Base-by-base conservation (phyloP, 1,284 basidiomycete species). In the Sphaerobolus stellatus region DNA sequence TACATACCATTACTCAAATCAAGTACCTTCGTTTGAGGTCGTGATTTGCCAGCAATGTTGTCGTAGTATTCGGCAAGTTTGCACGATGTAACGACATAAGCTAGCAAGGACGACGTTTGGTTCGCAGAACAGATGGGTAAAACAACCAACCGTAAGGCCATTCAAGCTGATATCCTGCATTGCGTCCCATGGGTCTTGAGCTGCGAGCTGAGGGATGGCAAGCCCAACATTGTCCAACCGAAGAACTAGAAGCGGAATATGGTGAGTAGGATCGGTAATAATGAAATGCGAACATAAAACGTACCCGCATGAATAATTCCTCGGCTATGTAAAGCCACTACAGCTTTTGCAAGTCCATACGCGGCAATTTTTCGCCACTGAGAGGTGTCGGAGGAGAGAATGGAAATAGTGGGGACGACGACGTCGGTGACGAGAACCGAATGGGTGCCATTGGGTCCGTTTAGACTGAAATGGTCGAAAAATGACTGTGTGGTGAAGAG, bases 111-210 rank as follows among this genome's bases (percentile, higher is more conserved):
- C 13, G 33, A 36, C 18, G 33, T 36, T 36, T 36, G 33, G 67
- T 83, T 80, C 82, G 58, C 33, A 56, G 30, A 34, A 52, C 54
- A 11, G 33, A 11, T 30, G 36, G 57, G 54, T 40, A 58, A 49
- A 43, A 58, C 57, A 51, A 58, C 18, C 30, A 58, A 58, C 18
- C 33, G 57, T 58, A 8, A 56, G 29, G 2, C 56, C 56, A 34
- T 52, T 34, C 34, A 27, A 27, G 20, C 38, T 40, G 33, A 58
- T 38, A 38, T 58, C 57, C 34, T 52, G 56, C 56, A 58, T 57
- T 20, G 56, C 56, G 18, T 58, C 56, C 20, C 43, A 33, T 16
- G 48, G 56, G 28, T 58, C 41, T 43, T 58, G 57, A 34, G n/a
- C 20, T 6, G 57, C 48, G 49, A 58, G 56, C 57, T 53, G 31